phyloP scores from a whole-genome alignment of 2,329 filamentous ascomycete species.

The Aspergillus sp. region DNA sequence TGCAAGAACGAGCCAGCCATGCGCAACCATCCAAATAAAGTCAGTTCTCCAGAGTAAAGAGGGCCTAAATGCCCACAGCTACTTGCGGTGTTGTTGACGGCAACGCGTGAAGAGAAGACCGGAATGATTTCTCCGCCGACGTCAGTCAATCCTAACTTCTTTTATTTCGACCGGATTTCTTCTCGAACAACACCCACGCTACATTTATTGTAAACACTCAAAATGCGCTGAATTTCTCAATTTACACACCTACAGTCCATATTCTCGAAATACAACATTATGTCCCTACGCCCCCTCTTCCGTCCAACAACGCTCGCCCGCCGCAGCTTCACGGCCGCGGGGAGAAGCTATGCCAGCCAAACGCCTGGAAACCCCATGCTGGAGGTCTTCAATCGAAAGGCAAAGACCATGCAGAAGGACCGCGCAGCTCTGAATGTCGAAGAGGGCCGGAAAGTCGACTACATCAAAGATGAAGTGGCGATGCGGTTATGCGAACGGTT shows the following conservation, averaged over 20 bases:
- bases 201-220: background rate
- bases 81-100: background rate
- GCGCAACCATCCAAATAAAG: no score
- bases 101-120: background rate
- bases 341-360: conserved; percentile 66
- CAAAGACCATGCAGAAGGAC: conserved; percentile 89
- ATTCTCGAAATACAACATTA: conserved; percentile 4
- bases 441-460: conserved; percentile 74
- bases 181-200: background rate
- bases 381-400: conserved; percentile 82
- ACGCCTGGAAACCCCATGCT: conserved; percentile 69
- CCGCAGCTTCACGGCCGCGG: conserved; percentile 9
- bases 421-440: conserved; percentile 66
- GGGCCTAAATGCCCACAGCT: background rate
- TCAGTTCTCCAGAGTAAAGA: background rate
- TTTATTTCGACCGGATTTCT: background rate
- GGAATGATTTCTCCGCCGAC: background rate
- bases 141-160: background rate
- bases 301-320: conserved; percentile 11
- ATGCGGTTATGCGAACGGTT: conserved; percentile 75
- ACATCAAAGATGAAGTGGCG: conserved; percentile 89
- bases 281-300: conserved; percentile 19
- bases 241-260: background rate
- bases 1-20: background rate
- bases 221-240: background rate